Percentiles rank a stretch among this genome's conserved stretches.
Evolutionary conservation across 495 filamentous ascomycete species (phyloP).

Genomic region (Parathielavia appendiculata): DNA sequence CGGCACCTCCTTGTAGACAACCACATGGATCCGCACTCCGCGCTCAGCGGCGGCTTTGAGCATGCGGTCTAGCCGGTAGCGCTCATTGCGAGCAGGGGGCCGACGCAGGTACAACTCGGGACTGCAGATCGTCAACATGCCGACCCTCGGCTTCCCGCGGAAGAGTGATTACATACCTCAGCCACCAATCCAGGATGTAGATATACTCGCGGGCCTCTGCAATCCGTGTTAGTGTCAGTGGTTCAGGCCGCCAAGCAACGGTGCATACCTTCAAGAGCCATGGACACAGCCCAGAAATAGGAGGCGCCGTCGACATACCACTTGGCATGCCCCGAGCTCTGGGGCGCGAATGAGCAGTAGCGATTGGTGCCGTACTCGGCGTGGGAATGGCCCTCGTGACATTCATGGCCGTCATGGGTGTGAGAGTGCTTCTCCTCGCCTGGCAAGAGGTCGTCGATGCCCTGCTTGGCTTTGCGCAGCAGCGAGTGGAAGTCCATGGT

Average conservation of each 20-base stretch:
- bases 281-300: constrained; percentile 86
- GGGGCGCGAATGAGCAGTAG: constrained; percentile 80
- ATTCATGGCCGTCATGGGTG: constrained; percentile 33
- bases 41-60: constrained; percentile 80
- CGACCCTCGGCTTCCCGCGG: constrained; percentile 3
- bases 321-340: constrained; percentile 84
- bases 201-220: constrained; percentile 71
- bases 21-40: constrained; percentile 81
- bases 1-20: constrained; percentile 93
- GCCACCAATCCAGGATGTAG: constrained; percentile 95
- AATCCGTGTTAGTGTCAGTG: constrained; percentile 20
- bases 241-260: background rate
- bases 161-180: constrained; percentile 45
- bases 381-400: constrained; percentile 30
- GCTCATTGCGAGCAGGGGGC: constrained; percentile 73
- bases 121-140: constrained; percentile 24
- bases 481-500: constrained; percentile 21
- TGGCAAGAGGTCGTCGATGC: constrained; percentile 31
- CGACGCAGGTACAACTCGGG: constrained; percentile 86
- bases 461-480: constrained; percentile 20
- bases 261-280: constrained; percentile 61
- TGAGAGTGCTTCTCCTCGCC: constrained; percentile 37
- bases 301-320: constrained; percentile 93
- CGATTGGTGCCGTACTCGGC: constrained; percentile 51
- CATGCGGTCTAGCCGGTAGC: constrained; percentile 87